A percentile compares a stretch with the other conserved stretches of the same genome.
Conservation (phyloP, 2,329 filamentous ascomycete species). For the Alternaria hordeiaustralica region DNA sequence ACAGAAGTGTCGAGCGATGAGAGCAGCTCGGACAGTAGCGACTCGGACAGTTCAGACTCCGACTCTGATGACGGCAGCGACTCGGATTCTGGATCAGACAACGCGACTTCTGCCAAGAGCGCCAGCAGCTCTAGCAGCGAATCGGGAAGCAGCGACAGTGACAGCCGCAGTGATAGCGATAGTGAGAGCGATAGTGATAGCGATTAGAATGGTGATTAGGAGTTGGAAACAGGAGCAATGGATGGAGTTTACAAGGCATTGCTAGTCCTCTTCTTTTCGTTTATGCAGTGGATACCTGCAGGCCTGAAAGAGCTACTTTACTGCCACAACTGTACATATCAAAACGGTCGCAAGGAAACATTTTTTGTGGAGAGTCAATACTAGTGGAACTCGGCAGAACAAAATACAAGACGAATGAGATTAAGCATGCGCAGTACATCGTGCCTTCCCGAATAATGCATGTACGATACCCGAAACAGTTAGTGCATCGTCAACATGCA, state of each 20-base stretch:
- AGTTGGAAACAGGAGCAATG: not conserved
- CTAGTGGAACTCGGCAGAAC: not conserved
- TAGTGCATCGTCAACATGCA: slow-evolving; percentile 5
- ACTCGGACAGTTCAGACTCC: slow-evolving; percentile 31
- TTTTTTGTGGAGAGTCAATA: not conserved
- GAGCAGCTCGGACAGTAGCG: slow-evolving; percentile 43
- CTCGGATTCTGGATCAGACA: slow-evolving; percentile 1
- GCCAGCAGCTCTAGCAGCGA: slow-evolving; percentile 12
- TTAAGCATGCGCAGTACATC: not conserved
- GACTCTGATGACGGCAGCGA: slow-evolving; percentile 21
- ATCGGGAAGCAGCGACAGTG: slow-evolving; percentile 23
- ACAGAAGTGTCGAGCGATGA: slow-evolving; percentile 41
- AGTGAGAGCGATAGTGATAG: slow-evolving; percentile 8
- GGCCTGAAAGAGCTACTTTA: not conserved
- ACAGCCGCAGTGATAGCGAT: slow-evolving; percentile 18
- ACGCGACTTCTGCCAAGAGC: slow-evolving; percentile 4
- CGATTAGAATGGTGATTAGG: slow-evolving; percentile 6
- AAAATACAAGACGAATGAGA: not conserved
- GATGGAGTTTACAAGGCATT: not conserved
- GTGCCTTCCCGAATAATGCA: not conserved
- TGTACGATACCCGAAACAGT: slow-evolving; percentile 1
- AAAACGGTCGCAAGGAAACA: not conserved
- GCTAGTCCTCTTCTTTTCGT: not conserved
- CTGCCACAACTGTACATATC: not conserved
- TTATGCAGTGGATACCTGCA: not conserved